Conservation (phyloP, 2,329 filamentous ascomycete species). For the Calonectria crousiana region DNA sequence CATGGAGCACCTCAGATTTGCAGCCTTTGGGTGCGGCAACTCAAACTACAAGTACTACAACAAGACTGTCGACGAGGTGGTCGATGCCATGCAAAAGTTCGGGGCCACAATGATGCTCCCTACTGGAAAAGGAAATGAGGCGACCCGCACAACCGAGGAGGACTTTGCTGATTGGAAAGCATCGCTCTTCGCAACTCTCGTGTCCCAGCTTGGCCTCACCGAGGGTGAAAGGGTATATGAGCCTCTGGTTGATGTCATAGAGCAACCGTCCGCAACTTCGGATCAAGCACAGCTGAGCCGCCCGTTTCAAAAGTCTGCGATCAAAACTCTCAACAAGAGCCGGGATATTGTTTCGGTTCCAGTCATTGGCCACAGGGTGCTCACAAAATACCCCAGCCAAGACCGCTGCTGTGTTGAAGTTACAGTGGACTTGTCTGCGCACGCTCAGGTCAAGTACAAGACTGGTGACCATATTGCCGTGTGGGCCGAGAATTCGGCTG, state of each 20-base stretch:
- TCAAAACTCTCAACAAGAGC: background rate
- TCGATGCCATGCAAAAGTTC: background rate
- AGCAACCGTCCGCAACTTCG: background rate
- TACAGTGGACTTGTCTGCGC: slow-evolving; percentile 12
- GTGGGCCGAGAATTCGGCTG: slow-evolving; percentile 17
- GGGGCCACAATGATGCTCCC: slow-evolving; percentile 11
- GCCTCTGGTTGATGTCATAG: slow-evolving; percentile 15
- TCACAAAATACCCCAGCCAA: slow-evolving; percentile 10
- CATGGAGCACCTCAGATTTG: slow-evolving; percentile 16
- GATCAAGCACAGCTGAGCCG: background rate
- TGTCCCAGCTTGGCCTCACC: slow-evolving; percentile 8
- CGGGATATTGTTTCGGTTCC: slow-evolving; percentile 18
- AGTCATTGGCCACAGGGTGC: background rate
- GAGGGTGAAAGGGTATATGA: slow-evolving; percentile 17
- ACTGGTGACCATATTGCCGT: slow-evolving; percentile 27
- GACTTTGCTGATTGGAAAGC: slow-evolving; percentile 28
- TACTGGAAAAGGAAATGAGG: slow-evolving; percentile 21
- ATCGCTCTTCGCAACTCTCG: slow-evolving; percentile 2
- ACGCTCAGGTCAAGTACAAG: slow-evolving; percentile 24
- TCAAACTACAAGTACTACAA: slow-evolving; percentile 25
- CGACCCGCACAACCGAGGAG: slow-evolving; percentile 21
- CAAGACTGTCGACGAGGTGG: slow-evolving; percentile 10
- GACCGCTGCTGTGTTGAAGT: slow-evolving; percentile 24
- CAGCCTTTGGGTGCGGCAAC: slow-evolving; percentile 24
- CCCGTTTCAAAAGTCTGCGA: slow-evolving; percentile 6